phyloP scores from a whole-genome alignment of 2,329 filamentous ascomycete genomes.

The Fusarium zealandicum region DNA sequence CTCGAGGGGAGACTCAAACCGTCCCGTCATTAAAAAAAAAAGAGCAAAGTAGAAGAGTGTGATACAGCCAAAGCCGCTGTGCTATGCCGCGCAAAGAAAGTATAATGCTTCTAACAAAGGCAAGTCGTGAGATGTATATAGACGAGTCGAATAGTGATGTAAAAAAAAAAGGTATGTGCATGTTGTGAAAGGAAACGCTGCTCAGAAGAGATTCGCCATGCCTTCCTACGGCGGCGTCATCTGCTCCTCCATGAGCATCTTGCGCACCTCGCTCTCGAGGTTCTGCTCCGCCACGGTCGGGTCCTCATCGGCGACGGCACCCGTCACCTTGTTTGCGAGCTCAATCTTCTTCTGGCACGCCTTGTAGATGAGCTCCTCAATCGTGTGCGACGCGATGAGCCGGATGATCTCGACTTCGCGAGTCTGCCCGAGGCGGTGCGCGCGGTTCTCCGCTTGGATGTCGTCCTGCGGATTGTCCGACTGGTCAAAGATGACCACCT shows the following conservation, averaged over 20 bases:
- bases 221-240: slow-evolving; percentile 50
- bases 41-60: slow-evolving; percentile 13
- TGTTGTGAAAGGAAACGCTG: background rate
- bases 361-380: slow-evolving; percentile 92
- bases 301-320: slow-evolving; percentile 46
- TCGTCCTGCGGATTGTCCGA: slow-evolving; percentile 99
- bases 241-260: slow-evolving; percentile 52
- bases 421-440: slow-evolving; percentile 92
- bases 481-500: slow-evolving; percentile 96
- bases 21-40: background rate
- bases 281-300: slow-evolving; percentile 44
- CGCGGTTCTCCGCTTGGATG: slow-evolving; percentile 96
- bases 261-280: slow-evolving; percentile 54
- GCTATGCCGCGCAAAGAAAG: slow-evolving; percentile 25
- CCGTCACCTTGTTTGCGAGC: slow-evolving; percentile 71
- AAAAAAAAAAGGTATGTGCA: background rate
- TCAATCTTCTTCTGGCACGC: slow-evolving; percentile 93
- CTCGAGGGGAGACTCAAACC: slow-evolving; percentile 1
- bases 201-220: slow-evolving; percentile 7
- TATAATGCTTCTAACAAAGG: slow-evolving; percentile 6
- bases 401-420: slow-evolving; percentile 89
- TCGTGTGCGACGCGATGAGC: slow-evolving; percentile 79
- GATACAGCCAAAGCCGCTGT: slow-evolving; percentile 22
- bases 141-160: no score
- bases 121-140: slow-evolving; percentile 5